These are phyloP conservation scores for Cynanchum wilfordii DNA, from an alignment of 257 asterid species.

Conservation along the genomic window DNA sequence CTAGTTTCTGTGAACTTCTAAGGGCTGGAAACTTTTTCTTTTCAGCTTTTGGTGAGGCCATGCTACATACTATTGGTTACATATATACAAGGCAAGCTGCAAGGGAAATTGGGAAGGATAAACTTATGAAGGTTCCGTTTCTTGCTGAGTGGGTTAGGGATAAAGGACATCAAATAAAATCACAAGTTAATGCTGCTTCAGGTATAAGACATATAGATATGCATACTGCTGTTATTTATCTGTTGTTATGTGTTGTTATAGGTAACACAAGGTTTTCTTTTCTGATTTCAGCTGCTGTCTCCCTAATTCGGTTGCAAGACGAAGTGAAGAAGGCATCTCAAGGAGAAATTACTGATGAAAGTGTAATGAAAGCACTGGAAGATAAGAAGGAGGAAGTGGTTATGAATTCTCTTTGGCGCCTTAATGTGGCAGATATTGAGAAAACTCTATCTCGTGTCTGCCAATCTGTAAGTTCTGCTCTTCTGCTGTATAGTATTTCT, in stretches of 20 bases:
- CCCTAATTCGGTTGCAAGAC: slow-evolving; percentile 59
- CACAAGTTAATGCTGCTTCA: slow-evolving; percentile 74
- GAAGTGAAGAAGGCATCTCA: slow-evolving; percentile 53
- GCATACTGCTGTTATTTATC: slow-evolving; percentile 6
- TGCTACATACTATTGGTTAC: slow-evolving; percentile 82
- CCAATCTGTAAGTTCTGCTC: slow-evolving; percentile 51
- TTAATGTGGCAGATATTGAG: slow-evolving; percentile 82
- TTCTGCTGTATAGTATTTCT: not conserved
- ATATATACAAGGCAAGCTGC: slow-evolving; percentile 88
- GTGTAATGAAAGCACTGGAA: slow-evolving; percentile 40
- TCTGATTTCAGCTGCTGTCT: slow-evolving; percentile 50
- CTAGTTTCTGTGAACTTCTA: not conserved
- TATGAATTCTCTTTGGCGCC: slow-evolving; percentile 69
- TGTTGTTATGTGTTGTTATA: not conserved
- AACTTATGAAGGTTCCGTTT: slow-evolving; percentile 77
- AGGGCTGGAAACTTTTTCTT: slow-evolving; percentile 9
- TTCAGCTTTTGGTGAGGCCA: slow-evolving; percentile 83
- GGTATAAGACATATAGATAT: slow-evolving; percentile 34
- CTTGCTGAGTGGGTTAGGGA: slow-evolving; percentile 85
- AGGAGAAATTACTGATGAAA: slow-evolving; percentile 51
- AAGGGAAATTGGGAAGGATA: slow-evolving; percentile 66
- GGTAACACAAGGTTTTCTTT: slow-evolving; percentile 1
- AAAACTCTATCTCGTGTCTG: slow-evolving; percentile 62
- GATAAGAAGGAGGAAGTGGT: slow-evolving; percentile 58
- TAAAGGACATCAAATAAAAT: slow-evolving; percentile 60